Evolutionary conservation across 306 rosid genomes (phyloP).

Genomic region (Acacia acuminata): DNA sequence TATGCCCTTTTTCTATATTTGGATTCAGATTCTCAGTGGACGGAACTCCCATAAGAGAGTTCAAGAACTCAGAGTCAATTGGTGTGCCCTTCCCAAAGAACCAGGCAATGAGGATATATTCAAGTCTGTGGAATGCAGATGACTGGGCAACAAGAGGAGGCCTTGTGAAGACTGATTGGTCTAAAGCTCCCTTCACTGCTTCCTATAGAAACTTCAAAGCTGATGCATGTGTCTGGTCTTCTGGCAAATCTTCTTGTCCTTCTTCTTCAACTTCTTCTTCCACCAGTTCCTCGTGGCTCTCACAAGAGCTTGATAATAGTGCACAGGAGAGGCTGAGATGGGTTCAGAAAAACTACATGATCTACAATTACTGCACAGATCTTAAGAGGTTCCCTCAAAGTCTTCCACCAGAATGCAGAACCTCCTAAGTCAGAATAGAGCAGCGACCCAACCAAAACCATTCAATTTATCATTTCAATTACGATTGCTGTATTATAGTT

Average conservation of each 20-base stretch:
- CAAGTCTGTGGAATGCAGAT: conserved; percentile 79
- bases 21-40: conserved; percentile 66
- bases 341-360: conserved; percentile 73
- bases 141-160: conserved; percentile 92
- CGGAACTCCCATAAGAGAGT: conserved; percentile 74
- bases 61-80: conserved; percentile 58
- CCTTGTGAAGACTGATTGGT: conserved; percentile 70
- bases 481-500: too few relatives aligned
- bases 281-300: conserved; percentile 33
- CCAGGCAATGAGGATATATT: conserved; percentile 69
- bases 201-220: conserved; percentile 66
- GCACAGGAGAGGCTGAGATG: conserved; percentile 44
- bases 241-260: conserved; percentile 54
- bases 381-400: conserved; percentile 61
- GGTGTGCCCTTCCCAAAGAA: conserved; percentile 72
- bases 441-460: background rate
- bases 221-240: conserved; percentile 56
- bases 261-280: conserved; percentile 19
- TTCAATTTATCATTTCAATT: background rate
- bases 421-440: conserved; percentile 26
- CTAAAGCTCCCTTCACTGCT: conserved; percentile 69
- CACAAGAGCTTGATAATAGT: conserved; percentile 46
- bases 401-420: conserved; percentile 56
- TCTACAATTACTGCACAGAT: conserved; percentile 70
- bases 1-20: background rate